A percentile compares a stretch with the other conserved stretches of the same genome.
phyloP scores from a whole-genome alignment of 2,329 filamentous ascomycete genomes.

The Madurella mycetomatis region DNA sequence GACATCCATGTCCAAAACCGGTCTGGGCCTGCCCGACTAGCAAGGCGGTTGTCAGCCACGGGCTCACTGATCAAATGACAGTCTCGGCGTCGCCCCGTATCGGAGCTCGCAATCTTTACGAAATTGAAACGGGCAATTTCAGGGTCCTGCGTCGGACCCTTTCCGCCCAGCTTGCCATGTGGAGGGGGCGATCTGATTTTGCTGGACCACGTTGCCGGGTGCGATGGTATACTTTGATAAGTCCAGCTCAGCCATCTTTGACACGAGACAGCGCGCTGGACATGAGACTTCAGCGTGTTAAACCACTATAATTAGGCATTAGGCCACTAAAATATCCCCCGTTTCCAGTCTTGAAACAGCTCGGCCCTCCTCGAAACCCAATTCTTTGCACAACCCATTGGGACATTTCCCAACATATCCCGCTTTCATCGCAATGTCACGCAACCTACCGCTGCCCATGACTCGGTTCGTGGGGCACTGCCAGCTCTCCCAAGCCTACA shows the following conservation, averaged over 20 bases:
- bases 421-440: no score
- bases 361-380: not conserved
- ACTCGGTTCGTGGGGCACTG: no score
- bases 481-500: no score
- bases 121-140: slow-evolving; percentile 19
- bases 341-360: not conserved
- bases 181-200: not conserved
- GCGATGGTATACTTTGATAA: not conserved
- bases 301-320: slow-evolving; percentile 6
- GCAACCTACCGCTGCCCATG: no score
- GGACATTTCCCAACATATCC: no score
- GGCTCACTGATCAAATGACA: not conserved
- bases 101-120: slow-evolving; percentile 7
- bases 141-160: not conserved
- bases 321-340: not conserved
- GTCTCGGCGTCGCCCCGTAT: not conserved
- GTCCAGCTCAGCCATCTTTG: not conserved
- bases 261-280: not conserved
- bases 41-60: not conserved
- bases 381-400: no score
- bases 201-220: not conserved
- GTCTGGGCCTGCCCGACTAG: not conserved
- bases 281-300: no score
- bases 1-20: not conserved
- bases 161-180: not conserved